Evolutionary conservation across 2,329 filamentous ascomycete genomes (phyloP), one percentile per base, ranked within the genome.

Genomic region (Verticillium klebahnii): DNA sequence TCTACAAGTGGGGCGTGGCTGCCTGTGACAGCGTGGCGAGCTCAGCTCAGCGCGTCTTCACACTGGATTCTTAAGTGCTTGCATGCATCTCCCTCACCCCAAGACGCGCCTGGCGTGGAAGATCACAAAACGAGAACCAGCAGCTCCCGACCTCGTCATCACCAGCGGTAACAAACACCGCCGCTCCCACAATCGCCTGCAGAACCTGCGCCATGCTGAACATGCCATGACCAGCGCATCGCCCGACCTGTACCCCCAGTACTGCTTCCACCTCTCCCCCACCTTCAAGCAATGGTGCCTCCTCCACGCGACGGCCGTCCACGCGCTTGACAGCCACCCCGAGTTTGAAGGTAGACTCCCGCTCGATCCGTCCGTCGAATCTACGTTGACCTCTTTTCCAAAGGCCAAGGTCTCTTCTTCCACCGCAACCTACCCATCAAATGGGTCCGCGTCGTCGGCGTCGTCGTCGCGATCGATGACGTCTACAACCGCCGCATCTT

Each of bases 351-450:
- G 86, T 86, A 69, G 40, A 5, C 29, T 6, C 29, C 73, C 60
- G n/a, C 12, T 2, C 9, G 37, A 60, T 61, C 55, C 23, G 29
- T 19, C 17, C 15, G n/a, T 50, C 52, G 57, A 9, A 25, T 31
- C 29, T 31, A 1, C 11, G 12, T 29, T 52, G 19, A 52, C 45
- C 23, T 6, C 5, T 23, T 23, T 6, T 25, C 45, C 39, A 3
- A 34, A 59, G 80, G 80, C 57, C 82, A 85, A 68, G 77, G 82
- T 65, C 78, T 88, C 37, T 88, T 81, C 71, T 92, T 93, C 73
- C 82, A 87, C 75, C 74, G 81, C 58, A 93, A 93, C 72, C 86
- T 93, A 67, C 91, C 91, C 0, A 86, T 94, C 67, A 86, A 87
- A 81, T 93, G 88, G 85, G 84, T 91, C 60, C 87, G 88, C 64